These are phyloP conservation scores for Penicillium nordicum DNA, from an alignment of 2,329 filamentous ascomycete species.

Conservation along the genomic window DNA sequence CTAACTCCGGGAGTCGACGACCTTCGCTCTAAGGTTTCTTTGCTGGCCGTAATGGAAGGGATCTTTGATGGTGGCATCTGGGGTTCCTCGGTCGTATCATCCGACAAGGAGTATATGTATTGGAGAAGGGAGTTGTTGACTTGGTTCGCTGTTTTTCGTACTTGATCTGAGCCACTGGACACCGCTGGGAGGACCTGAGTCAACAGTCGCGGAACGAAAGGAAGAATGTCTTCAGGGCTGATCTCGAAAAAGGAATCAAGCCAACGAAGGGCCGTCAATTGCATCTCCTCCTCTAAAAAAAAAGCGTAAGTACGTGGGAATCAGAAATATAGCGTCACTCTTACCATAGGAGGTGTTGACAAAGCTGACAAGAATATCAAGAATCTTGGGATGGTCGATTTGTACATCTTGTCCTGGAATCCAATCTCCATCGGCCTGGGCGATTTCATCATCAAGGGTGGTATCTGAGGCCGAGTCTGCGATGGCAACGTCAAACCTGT, in stretches of 20 bases:
- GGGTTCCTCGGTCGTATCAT: conserved; percentile 55
- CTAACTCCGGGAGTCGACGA: conserved; percentile 40
- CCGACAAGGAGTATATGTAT: conserved; percentile 86
- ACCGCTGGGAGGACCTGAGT: conserved; percentile 91
- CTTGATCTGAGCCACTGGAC: conserved; percentile 84
- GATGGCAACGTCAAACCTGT: conserved; percentile 55
- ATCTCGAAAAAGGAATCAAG: conserved; percentile 96
- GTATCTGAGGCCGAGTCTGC: conserved; percentile 45
- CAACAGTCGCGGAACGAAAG: conserved; percentile 87
- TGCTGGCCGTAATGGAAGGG: conserved; percentile 38
- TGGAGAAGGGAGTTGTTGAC: conserved; percentile 91
- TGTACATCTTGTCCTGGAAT: conserved; percentile 95
- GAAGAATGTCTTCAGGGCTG: conserved; percentile 91
- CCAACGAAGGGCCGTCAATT: conserved; percentile 88
- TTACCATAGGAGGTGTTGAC: conserved; percentile 75
- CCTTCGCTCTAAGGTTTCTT: conserved; percentile 40
- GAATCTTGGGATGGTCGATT: conserved; percentile 85
- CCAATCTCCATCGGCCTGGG: conserved; percentile 83
- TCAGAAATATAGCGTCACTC: conserved; percentile 26
- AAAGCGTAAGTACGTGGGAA: conserved; percentile 16
- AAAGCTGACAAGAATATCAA: conserved; percentile 87
- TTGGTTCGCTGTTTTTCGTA: conserved; percentile 79
- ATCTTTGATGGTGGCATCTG: conserved; percentile 36
- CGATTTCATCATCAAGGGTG: conserved; percentile 52
- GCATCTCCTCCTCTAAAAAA: conserved; percentile 74